phyloP scores from a whole-genome alignment of 2,329 filamentous ascomycete species.

The Ascochyta rabiei region DNA sequence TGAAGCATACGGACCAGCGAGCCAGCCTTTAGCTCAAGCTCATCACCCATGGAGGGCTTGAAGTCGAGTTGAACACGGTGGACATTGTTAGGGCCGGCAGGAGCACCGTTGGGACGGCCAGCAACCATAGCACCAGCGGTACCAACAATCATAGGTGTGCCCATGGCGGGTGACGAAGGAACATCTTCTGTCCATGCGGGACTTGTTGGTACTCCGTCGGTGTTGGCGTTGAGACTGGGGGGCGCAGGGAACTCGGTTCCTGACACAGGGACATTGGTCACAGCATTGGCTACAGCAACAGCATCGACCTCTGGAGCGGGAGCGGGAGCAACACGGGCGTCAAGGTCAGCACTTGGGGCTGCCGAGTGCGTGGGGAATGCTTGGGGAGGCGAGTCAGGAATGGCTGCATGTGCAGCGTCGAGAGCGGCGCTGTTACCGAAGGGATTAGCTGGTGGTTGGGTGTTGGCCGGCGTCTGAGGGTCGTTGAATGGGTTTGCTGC shows the following conservation, averaged over 20 bases:
- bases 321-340: constrained; percentile 32
- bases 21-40: constrained; percentile 80
- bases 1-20: constrained; percentile 88
- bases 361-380: constrained; percentile 31
- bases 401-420: constrained; percentile 40
- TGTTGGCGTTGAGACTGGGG: constrained; percentile 59
- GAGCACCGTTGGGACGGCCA: constrained; percentile 66
- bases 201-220: constrained; percentile 54
- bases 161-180: constrained; percentile 55
- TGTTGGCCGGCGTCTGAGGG: constrained; percentile 21
- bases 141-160: constrained; percentile 11
- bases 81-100: constrained; percentile 64
- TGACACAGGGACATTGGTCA: constrained; percentile 37
- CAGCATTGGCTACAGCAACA: constrained; percentile 41
- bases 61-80: constrained; percentile 96
- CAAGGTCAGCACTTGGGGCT: constrained; percentile 34
- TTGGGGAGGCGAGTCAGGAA: constrained; percentile 35
- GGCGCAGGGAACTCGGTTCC: constrained; percentile 26
- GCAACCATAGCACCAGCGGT: constrained; percentile 59
- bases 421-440: constrained; percentile 48
- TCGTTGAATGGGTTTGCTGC: constrained; percentile 71
- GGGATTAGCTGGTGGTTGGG: constrained; percentile 64
- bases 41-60: constrained; percentile 88
- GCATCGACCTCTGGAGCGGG: constrained; percentile 47
- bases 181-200: constrained; percentile 67